Conservation (phyloP, 768 basidiomycete species). For the Chalciporus pseudorubinellus region DNA sequence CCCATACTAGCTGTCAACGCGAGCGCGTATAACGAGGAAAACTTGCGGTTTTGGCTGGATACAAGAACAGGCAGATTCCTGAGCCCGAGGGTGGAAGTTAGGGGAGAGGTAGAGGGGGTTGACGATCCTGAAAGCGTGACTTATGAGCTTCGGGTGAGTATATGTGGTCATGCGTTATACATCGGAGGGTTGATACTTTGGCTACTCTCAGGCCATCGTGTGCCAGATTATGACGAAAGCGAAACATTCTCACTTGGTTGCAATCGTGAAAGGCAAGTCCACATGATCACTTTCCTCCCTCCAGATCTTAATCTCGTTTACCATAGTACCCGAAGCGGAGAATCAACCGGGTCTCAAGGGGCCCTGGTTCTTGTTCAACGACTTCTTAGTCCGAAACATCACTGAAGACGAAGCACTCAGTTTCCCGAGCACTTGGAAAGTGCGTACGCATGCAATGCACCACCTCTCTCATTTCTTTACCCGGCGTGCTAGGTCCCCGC, state of each 20-base stretch:
- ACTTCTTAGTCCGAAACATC: constrained; percentile 86
- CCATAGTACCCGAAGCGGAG: constrained; percentile 69
- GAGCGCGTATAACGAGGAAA: constrained; percentile 73
- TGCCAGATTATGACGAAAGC: constrained; percentile 75
- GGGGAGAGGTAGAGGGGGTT: constrained; percentile 56
- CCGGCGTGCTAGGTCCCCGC: constrained; percentile 65
- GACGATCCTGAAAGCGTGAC: constrained; percentile 54
- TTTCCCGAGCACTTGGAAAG: constrained; percentile 93
- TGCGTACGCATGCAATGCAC: constrained; percentile 28
- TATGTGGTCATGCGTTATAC: neutral
- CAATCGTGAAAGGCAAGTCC: constrained; percentile 72
- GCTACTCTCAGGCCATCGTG: constrained; percentile 63
- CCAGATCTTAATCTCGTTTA: neutral
- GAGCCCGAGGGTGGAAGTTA: constrained; percentile 50
- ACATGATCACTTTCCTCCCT: neutral
- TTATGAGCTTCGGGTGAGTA: constrained; percentile 73
- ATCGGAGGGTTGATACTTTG: neutral
- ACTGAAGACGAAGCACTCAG: constrained; percentile 84
- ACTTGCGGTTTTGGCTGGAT: constrained; percentile 74
- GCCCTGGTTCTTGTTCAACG: constrained; percentile 95
- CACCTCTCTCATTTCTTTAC: neutral
- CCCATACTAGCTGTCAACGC: constrained; percentile 87
- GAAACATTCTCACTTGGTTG: constrained; percentile 78
- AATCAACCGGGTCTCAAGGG: constrained; percentile 38
- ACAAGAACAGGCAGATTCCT: constrained; percentile 46